These are phyloP conservation scores for Penicillium argentinense DNA, from an alignment of 495 filamentous ascomycete species.

Conservation along the genomic window DNA sequence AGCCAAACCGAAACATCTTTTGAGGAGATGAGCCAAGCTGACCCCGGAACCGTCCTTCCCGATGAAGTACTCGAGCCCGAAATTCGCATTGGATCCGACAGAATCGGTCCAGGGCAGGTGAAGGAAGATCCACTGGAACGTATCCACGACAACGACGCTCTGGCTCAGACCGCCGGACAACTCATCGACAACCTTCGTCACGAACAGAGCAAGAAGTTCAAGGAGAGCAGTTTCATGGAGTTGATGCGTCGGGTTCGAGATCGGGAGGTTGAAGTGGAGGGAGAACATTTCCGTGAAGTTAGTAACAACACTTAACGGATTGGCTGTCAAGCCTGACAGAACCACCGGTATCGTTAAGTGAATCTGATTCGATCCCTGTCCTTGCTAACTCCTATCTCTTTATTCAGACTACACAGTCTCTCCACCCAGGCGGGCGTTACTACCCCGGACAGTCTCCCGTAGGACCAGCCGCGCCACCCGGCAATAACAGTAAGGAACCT, in stretches of 20 bases:
- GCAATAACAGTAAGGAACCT: conserved; percentile 22
- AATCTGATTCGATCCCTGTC: conserved; percentile 31
- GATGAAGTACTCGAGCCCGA: conserved; percentile 21
- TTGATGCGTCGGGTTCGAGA: conserved; percentile 69
- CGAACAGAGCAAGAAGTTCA: conserved; percentile 70
- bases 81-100: conserved; percentile 54
- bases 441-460: conserved; percentile 38
- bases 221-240: conserved; percentile 72
- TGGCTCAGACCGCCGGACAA: conserved; percentile 68
- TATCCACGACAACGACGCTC: conserved; percentile 58
- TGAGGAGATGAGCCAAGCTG: conserved; percentile 13
- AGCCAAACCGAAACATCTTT: conserved; percentile 8
- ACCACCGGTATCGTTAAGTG: conserved; percentile 38
- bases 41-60: neutral
- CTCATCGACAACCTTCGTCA: conserved; percentile 68
- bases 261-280: conserved; percentile 53
- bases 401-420: conserved; percentile 43
- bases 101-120: conserved; percentile 39
- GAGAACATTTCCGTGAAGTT: conserved; percentile 56
- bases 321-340: conserved; percentile 39
- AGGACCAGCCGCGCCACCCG: conserved; percentile 7
- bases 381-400: conserved; percentile 41
- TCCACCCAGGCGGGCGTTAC: conserved; percentile 52
- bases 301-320: conserved; percentile 47
- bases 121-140: conserved; percentile 26